Evolutionary conservation across 2,329 filamentous ascomycete species (phyloP), one percentile per base, ranked within the genome.

Genomic region (Pseudogymnoascus sp.): DNA sequence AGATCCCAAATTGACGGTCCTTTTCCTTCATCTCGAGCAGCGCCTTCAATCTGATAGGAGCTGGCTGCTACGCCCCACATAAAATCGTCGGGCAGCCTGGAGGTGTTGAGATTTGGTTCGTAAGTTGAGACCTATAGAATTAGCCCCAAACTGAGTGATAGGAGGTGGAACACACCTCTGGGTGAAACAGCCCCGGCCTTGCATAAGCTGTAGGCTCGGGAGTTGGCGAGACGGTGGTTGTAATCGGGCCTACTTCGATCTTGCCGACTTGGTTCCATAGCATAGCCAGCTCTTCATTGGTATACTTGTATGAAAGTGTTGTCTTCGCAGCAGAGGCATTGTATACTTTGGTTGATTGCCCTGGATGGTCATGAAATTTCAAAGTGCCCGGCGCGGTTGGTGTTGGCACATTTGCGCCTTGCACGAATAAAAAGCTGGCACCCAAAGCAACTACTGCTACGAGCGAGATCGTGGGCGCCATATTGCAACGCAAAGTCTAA

Each of bases 221-320:
- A 1, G 76, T 78, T n/a, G 77, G 76, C 5, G 68, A 64, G 2
- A 76, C 74, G 1, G 77, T 78, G 2, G 72, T 74, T 15, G 75
- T 78, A 25, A 79, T 71, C 0, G 76, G 73, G 1, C 77, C 77
- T 5, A 73, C 72, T 27, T 72, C 70, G 25, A 79, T 71, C 10
- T 75, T 75, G 0, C 77, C 77, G 25, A 79, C 73, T 59, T 77
- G 74, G 61, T 78, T 73, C 77, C 77, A 79, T 8, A 79, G 70
- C 39, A 77, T 75, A 3, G 74, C 76, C 17, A 81, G 71, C 15
- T 75, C 75, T 64, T 79, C 75, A 59, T 80, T 75, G 0, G 77
- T 78, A 68, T 79, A 81, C 62, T 78, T 74, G 36, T 78, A 77
- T 3, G 70, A 74, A 42, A 76, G 70, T 9, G 77, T 72, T 12